A percentile compares a stretch with the other conserved stretches of the same genome.
phyloP scores from a whole-genome alignment of 164 flowering plant species.

The Annona squamosa region DNA sequence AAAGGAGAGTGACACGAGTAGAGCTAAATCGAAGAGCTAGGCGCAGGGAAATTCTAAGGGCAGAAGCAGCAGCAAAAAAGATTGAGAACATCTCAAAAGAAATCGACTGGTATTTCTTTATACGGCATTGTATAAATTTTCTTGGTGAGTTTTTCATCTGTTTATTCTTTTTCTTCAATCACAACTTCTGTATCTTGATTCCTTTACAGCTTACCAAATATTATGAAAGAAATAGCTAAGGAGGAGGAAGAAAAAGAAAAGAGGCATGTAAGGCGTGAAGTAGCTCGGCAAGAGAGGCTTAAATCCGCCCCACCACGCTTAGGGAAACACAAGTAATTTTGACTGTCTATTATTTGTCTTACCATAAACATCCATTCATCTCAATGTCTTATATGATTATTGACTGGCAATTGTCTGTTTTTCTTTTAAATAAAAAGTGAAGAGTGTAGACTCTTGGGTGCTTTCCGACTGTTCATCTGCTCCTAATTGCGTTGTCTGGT shows the following conservation, averaged over 20 bases:
- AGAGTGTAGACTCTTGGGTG: too few relatives aligned
- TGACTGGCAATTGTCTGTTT: too few relatives aligned
- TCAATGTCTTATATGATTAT: too few relatives aligned
- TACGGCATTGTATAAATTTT: neutral
- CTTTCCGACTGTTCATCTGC: too few relatives aligned
- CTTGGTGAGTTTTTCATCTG: too few relatives aligned
- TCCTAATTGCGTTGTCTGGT: too few relatives aligned
- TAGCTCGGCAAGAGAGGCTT: conserved; percentile 70
- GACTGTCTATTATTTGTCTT: neutral
- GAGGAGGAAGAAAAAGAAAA: conserved; percentile 82
- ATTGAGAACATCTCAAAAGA: conserved; percentile 45
- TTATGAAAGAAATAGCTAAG: conserved; percentile 71
- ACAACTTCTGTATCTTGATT: too few relatives aligned
- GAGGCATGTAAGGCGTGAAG: conserved; percentile 53
- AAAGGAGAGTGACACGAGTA: conserved; percentile 65
- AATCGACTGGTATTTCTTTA: conserved; percentile 56
- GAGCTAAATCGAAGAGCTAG: conserved; percentile 71
- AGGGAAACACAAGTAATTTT: conserved; percentile 73
- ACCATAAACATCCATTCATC: neutral
- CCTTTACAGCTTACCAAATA: conserved; percentile 57
- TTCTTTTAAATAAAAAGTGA: too few relatives aligned
- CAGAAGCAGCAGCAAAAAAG: conserved; percentile 58
- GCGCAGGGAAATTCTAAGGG: conserved; percentile 52
- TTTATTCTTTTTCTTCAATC: too few relatives aligned
- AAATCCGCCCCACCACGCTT: conserved; percentile 83